Evolutionary conservation across 176 grass and related monocot genomes (phyloP).

Genomic region (Poa pratensis): DNA sequence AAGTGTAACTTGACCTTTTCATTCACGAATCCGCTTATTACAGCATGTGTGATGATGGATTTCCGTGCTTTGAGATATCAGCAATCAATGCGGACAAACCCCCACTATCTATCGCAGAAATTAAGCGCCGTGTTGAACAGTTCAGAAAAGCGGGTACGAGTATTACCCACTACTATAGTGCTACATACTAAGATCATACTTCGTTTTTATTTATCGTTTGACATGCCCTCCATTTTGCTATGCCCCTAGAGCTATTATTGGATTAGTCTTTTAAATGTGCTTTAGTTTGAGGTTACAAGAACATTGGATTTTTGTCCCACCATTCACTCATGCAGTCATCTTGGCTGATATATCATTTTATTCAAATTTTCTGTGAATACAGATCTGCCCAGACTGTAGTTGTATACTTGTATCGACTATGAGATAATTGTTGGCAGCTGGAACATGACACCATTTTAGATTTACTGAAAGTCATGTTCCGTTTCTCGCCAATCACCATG

Average conservation of each 20-base stretch:
- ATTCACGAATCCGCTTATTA: constrained; percentile 23
- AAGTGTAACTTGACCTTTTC: constrained; percentile 21
- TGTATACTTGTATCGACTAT: constrained; percentile 11
- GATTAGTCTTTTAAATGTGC: not conserved
- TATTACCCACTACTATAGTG: constrained; percentile 37
- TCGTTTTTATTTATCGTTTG: constrained; percentile 6
- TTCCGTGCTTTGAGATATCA: constrained; percentile 96
- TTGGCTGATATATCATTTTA: not conserved
- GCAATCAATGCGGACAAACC: constrained; percentile 93
- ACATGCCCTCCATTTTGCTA: constrained; percentile 6
- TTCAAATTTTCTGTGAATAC: not conserved
- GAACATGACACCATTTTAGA: not conserved
- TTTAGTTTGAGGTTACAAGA: constrained; percentile 20
- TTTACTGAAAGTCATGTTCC: constrained; percentile 19
- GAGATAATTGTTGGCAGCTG: constrained; percentile 26
- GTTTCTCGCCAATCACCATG: not conserved
- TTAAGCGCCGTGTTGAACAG: constrained; percentile 81
- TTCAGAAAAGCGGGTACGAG: constrained; percentile 80
- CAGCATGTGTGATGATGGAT: constrained; percentile 80
- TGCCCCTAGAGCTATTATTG: not conserved
- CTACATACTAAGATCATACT: not conserved
- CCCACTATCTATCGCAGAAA: constrained; percentile 76
- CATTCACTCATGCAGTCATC: constrained; percentile 2
- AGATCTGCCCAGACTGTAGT: constrained; percentile 28
- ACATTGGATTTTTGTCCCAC: not conserved